Conservation (phyloP, 2,329 filamentous ascomycete genomes). For the Fonsecaea erecta region DNA sequence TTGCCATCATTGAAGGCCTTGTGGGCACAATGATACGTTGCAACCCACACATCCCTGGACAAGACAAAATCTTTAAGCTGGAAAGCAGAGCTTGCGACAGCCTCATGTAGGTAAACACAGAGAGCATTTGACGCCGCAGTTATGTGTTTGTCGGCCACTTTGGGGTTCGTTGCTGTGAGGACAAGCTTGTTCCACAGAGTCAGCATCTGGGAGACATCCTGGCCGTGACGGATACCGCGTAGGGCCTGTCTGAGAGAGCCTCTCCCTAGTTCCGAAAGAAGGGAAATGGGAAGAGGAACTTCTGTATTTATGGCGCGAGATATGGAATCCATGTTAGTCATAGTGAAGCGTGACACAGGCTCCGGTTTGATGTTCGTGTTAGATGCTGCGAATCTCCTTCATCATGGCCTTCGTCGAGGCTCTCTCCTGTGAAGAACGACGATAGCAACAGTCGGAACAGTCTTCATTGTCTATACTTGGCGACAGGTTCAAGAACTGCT, state of each 20-base stretch:
- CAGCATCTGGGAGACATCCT: conserved; percentile 32
- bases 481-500: not conserved
- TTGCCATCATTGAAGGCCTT: conserved; percentile 49
- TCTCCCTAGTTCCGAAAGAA: conserved; percentile 32
- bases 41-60: conserved; percentile 46
- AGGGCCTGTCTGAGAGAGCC: conserved; percentile 22
- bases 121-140: conserved; percentile 51
- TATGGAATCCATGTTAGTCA: conserved; percentile 33
- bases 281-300: conserved; percentile 22
- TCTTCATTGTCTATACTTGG: not conserved
- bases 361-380: not conserved
- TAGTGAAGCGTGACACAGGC: not conserved
- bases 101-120: conserved; percentile 50
- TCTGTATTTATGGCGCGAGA: conserved; percentile 36
- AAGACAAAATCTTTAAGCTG: conserved; percentile 43
- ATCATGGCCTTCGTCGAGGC: not conserved
- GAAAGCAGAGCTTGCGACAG: conserved; percentile 41
- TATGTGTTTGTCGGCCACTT: conserved; percentile 47
- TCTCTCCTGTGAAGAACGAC: not conserved
- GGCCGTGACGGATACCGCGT: not conserved
- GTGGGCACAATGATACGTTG: conserved; percentile 48
- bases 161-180: conserved; percentile 47
- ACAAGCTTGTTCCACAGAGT: conserved; percentile 48
- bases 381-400: not conserved
- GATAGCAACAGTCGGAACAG: not conserved